These are phyloP conservation scores for Debaryomyces subglobosus DNA, from an alignment of 1,139 yeast genomes.

Conservation along the genomic window DNA sequence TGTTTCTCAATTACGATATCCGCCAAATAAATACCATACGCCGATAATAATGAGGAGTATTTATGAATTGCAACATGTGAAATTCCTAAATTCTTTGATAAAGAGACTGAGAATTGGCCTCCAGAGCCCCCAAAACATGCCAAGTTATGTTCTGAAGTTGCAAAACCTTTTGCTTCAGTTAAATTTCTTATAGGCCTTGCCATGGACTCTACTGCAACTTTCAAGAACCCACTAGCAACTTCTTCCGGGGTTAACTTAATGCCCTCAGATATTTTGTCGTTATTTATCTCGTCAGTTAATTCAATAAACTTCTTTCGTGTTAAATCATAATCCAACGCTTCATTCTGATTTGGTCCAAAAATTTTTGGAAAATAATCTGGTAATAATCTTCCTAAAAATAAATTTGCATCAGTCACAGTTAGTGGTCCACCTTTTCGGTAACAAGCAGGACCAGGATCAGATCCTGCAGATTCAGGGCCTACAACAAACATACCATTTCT, in stretches of 20 bases:
- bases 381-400: conserved; percentile 42
- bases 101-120: conserved; percentile 45
- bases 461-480: conserved; percentile 52
- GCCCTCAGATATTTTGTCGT: conserved; percentile 24
- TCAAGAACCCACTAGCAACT: conserved; percentile 47
- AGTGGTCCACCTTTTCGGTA: conserved; percentile 51
- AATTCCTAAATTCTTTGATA: conserved; percentile 44
- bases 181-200: conserved; percentile 49
- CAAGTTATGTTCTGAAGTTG: conserved; percentile 44
- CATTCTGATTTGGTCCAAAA: conserved; percentile 47
- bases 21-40: conserved; percentile 48
- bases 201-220: conserved; percentile 51
- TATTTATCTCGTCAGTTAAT: conserved; percentile 37
- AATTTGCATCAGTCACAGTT: conserved; percentile 51
- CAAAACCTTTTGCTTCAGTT: conserved; percentile 48
- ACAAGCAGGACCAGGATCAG: conserved; percentile 53
- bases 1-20: conserved; percentile 64
- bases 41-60: conserved; percentile 48
- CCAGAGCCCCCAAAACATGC: conserved; percentile 55
- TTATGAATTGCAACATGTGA: conserved; percentile 44
- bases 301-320: conserved; percentile 33
- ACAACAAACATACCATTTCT: conserved; percentile 50
- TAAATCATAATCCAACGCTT: conserved; percentile 38
- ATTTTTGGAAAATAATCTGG: conserved; percentile 47
- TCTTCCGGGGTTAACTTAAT: conserved; percentile 37